A percentile compares a stretch with the other conserved stretches of the same genome.
Conservation (phyloP, 1,284 basidiomycete species). For the Dichomitus squalens region DNA sequence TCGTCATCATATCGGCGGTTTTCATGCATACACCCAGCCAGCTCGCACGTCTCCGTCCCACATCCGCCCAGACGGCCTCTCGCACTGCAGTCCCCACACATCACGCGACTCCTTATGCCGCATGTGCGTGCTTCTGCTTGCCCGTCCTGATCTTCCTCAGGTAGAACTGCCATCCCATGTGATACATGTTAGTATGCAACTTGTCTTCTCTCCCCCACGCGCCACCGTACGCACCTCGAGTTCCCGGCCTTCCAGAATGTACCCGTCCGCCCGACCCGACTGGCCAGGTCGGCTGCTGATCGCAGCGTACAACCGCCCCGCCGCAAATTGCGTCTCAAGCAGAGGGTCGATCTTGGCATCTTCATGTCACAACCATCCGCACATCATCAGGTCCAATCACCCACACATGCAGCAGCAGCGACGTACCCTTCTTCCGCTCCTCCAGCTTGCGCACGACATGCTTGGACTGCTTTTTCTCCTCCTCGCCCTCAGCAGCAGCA, state of each 20-base stretch:
- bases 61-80: constrained; percentile 20
- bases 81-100: background rate
- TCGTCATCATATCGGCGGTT: constrained; percentile 27
- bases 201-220: constrained; percentile 7
- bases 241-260: constrained; percentile 96
- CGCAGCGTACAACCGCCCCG: constrained; percentile 87
- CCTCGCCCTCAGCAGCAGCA: constrained; percentile 46
- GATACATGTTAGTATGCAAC: constrained; percentile 19
- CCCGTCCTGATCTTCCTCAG: constrained; percentile 88
- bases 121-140: constrained; percentile 90
- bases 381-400: constrained; percentile 8
- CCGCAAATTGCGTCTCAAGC: constrained; percentile 84
- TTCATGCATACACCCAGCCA: constrained; percentile 24
- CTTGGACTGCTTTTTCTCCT: constrained; percentile 83
- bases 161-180: constrained; percentile 71
- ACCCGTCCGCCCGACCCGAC: constrained; percentile 92
- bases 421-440: constrained; percentile 84
- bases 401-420: constrained; percentile 4
- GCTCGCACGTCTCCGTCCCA: constrained; percentile 20
- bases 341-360: constrained; percentile 89
- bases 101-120: constrained; percentile 36
- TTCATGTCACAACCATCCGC: constrained; percentile 32
- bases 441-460: constrained; percentile 86
- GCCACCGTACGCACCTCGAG: constrained; percentile 69
- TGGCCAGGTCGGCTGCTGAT: constrained; percentile 95